Evolutionary conservation across 805 yeast genomes (phyloP), one percentile per base, ranked within the genome.

Genomic region (Yarrowia bubula): DNA sequence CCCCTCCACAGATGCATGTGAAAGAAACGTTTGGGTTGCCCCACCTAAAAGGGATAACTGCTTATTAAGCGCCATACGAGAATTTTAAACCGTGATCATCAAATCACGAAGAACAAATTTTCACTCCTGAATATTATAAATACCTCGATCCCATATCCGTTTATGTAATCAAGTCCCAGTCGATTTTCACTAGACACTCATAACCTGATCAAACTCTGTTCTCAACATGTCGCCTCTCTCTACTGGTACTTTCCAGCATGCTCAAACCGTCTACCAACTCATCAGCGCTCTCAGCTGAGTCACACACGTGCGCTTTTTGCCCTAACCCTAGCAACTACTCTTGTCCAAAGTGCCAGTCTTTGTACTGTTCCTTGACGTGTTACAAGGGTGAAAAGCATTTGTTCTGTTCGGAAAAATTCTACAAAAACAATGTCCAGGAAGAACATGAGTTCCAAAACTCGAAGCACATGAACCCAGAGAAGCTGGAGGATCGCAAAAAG

Each of bases 291-390:
- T 38, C 61, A 3, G 37, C 38, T 5, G 38, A 28, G 18, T 31
- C 61, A 15, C 61, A 55, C 38, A 28, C 37, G 31, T 55, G 61
- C 15, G 61, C 61, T 8, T 55, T 55, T 10, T 55, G 61, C 31
- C 11, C 61, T 1, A 50, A 58, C 2, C 39, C 33, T 15, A 69
- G 69, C 41, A 47, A 60, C n/a, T 69, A 69, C 58, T 47, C 51
- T 5, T 69, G 71, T 43, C 71, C 71, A 6, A 66, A 64, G 33
- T 69, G 71, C 44, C 11, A 31, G 3, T 41, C 43, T n/a, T 44
- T 50, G 28, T 69, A 69, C 63, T 69, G 71, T 47, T 64, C 69
- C 3, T 42, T 69, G 39, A 44, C 35, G 9, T 69, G 71, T 38
- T 69, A 69, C 43, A 67, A 66, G 42, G 38, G 65, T n/a, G 51